These are phyloP conservation scores for Halteria grandinella DNA, from an alignment of 73 alveolate genomes.

Conservation along the genomic window DNA sequence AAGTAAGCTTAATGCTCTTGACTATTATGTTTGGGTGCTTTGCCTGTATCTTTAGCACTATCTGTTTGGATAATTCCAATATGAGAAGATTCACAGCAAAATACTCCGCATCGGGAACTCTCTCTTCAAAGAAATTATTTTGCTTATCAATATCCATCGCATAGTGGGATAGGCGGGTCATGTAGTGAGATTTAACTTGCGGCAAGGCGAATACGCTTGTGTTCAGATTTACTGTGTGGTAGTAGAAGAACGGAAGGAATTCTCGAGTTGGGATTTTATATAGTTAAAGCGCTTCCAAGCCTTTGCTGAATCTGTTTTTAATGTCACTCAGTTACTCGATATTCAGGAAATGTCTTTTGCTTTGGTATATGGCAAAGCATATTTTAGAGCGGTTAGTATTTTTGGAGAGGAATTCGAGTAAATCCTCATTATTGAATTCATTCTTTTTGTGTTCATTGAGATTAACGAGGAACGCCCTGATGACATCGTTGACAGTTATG, in stretches of 20 bases:
- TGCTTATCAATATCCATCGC: background rate
- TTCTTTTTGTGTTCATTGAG: slow-evolving; percentile 47
- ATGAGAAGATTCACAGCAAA: slow-evolving; percentile 1
- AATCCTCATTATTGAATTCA: slow-evolving; percentile 57
- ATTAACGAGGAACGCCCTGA: slow-evolving; percentile 64
- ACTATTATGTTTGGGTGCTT: slow-evolving; percentile 1
- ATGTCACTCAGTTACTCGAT: slow-evolving; percentile 48
- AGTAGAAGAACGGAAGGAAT: slow-evolving; percentile 43
- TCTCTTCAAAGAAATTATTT: slow-evolving; percentile 29
- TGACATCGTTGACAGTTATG: slow-evolving; percentile 57
- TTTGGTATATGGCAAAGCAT: slow-evolving; percentile 42
- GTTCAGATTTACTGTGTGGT: slow-evolving; percentile 28
- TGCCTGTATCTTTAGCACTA: background rate
- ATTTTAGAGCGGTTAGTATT: slow-evolving; percentile 22
- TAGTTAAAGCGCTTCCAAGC: slow-evolving; percentile 60
- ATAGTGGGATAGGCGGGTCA: slow-evolving; percentile 25
- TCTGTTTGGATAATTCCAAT: slow-evolving; percentile 23
- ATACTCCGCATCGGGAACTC: slow-evolving; percentile 41
- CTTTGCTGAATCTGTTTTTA: slow-evolving; percentile 43
- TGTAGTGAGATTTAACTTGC: background rate
- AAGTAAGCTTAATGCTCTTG: slow-evolving; percentile 34
- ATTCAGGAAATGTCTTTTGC: slow-evolving; percentile 48
- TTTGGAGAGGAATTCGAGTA: slow-evolving; percentile 46
- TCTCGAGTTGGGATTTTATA: slow-evolving; percentile 65
- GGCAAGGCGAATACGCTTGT: slow-evolving; percentile 8